These are phyloP conservation scores for Alternaria sp. DNA, from an alignment of 2,329 filamentous ascomycete genomes.

Conservation along the genomic window DNA sequence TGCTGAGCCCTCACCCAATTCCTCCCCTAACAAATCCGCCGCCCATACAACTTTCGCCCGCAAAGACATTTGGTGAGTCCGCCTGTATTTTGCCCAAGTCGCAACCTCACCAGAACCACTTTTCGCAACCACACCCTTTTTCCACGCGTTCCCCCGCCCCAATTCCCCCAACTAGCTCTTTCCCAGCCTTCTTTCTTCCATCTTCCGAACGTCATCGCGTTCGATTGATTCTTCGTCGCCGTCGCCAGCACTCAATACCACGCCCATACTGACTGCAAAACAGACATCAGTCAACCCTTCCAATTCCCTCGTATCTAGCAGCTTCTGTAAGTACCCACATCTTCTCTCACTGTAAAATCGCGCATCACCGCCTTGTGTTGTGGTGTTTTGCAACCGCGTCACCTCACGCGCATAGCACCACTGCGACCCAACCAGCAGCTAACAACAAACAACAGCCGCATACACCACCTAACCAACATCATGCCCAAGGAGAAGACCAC, in stretches of 20 bases:
- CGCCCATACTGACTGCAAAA: constrained; percentile 43
- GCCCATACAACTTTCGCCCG: constrained; percentile 37
- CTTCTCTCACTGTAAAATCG: constrained; percentile 35
- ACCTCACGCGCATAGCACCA: constrained; percentile 31
- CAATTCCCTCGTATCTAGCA: constrained; percentile 24
- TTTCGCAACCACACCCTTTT: constrained; percentile 41
- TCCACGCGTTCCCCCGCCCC: constrained; percentile 43
- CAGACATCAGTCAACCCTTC: constrained; percentile 38
- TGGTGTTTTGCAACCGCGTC: constrained; percentile 47
- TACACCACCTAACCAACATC: constrained; percentile 44
- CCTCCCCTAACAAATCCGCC: constrained; percentile 20
- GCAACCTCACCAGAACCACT: constrained; percentile 30
- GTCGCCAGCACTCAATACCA: constrained; percentile 28
- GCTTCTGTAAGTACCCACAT: constrained; percentile 41
- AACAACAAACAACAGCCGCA: constrained; percentile 19
- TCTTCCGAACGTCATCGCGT: constrained; percentile 40
- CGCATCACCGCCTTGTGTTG: constrained; percentile 35
- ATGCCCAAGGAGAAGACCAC: constrained; percentile 75
- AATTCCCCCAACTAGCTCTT: constrained; percentile 36
- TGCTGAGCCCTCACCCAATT: constrained; percentile 17
- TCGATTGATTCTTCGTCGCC: constrained; percentile 42
- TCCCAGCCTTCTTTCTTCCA: constrained; percentile 40
- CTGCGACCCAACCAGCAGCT: constrained; percentile 15
- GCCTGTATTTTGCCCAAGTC: constrained; percentile 31
- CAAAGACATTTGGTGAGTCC: constrained; percentile 45